Evolutionary conservation across 257 asterid species (phyloP), one percentile per base, ranked within the genome.

Genomic region (Lantana camara): DNA sequence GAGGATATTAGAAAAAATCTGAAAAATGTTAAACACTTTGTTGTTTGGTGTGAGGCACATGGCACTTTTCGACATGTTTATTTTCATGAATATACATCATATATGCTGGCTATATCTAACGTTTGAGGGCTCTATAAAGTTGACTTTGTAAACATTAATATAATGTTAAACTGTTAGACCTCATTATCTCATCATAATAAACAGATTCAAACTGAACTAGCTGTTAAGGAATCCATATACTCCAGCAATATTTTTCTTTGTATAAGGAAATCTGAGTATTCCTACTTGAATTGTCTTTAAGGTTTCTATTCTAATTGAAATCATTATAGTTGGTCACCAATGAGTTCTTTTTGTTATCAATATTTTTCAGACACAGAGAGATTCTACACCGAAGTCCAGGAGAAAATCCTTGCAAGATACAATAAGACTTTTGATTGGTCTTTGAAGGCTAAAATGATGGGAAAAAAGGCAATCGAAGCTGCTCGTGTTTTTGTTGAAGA

Each of bases 371-470:
- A 93, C 81, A 93, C 97, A 4, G 99, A 93, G 82, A 86, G 85
- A 60, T 93, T 90, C 82, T 93, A 93, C 75, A 87, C 96, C 52
- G 86, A 84, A 74, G 99, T 93, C 66, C 99, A 93, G 79, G 96
- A 93, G 80, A 85, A 47, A 30, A 84, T 93, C 67, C 96, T 93
- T 16, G 80, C 95, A 10, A 85, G 95, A 81, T 90, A 77, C 79
- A 82, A 80, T 53, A 93, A 90, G 78, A 88, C 88, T 49, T 90
- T 93, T 90, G 97, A 90, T 64, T 93, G 97, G 97, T 81, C 99
- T 61, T 86, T 93, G 46, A 88, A 90, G 83, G 95, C 99, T 20
- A 90, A 83, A 79, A 87, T 93, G 99, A 90, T 93, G 99, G 99
- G 99, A 4, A 93, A 48, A 83, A 93, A 93, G 78, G 97, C 99